Base-by-base conservation (phyloP, 805 yeast genomes). In the Kodamaea fukazawae region DNA sequence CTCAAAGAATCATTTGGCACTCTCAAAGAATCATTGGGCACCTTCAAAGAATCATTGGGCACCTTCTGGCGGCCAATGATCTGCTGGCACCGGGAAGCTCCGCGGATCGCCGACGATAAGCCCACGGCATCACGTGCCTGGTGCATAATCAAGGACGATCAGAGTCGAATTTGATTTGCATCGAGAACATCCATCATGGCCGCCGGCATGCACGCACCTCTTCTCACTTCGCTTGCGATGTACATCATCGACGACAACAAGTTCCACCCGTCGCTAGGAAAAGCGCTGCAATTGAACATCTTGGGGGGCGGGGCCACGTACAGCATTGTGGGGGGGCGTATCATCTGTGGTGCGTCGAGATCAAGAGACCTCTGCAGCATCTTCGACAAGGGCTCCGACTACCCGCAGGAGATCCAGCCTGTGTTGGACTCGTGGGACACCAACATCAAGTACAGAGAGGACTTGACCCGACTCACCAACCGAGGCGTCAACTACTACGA, bases 261-360 rank as follows among this genome's bases (percentile, higher is more conserved):
- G 41, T 80, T 77, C 51, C 72, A 77, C 0, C 56, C 60, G 36
- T 49, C 59, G 38, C 47, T 62, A 46, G 36, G 63, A 42, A 40
- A 70, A 48, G 46, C 42, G 29, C 50, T 63, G 16, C 68, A 65
- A 47, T 57, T 51, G 45, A 58, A 86, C 55, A 70, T 90, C 6
- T 69, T 86, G 34, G 98, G 98, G 0, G 98, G 98, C 2, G 98
- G 90, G 2, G 96, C 95, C 0, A 77, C 91, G 1, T 90, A 75
- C 57, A 89, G 89, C 2, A 75, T 81, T 1, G 63, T 84, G 11
- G 96, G 96, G 0, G 80, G 87, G 0, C 65, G 90, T 16, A 66
- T 86, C 36, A 66, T 79, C 1, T 54, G 76, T 7, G 72, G 77
- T 0, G 73, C 81, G 2, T 84, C 90, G 65, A 22, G 28, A 11